Conservation (phyloP, 495 filamentous ascomycete genomes). For the Aspergillus cristatus region DNA sequence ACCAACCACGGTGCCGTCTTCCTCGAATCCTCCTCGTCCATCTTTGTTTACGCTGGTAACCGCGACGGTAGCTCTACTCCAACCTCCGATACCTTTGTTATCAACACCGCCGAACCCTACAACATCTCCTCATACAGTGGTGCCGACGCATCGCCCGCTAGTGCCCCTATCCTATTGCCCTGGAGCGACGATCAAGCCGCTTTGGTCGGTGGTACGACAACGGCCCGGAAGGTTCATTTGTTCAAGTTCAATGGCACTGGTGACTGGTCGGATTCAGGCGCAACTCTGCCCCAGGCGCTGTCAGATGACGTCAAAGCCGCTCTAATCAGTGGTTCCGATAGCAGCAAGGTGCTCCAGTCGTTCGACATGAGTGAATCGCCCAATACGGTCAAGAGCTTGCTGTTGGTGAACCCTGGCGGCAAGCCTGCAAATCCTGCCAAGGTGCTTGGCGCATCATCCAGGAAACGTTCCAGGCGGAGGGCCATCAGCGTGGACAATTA, state of each 20-base stretch:
- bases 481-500: constrained; percentile 49
- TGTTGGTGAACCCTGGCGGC: constrained; percentile 44
- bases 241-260: constrained; percentile 34
- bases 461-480: constrained; percentile 30
- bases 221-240: constrained; percentile 59
- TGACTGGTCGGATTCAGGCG: constrained; percentile 58
- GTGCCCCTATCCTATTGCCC: constrained; percentile 61
- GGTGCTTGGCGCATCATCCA: constrained; percentile 21
- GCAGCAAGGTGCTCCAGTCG: constrained; percentile 70
- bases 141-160: constrained; percentile 50
- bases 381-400: constrained; percentile 62
- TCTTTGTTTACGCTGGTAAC: constrained; percentile 75
- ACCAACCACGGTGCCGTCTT: constrained; percentile 69
- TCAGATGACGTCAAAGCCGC: constrained; percentile 50
- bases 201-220: constrained; percentile 63
- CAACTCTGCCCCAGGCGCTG: constrained; percentile 49
- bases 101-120: constrained; percentile 54
- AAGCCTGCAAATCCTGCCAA: constrained; percentile 23
- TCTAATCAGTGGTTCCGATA: constrained; percentile 61
- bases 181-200: constrained; percentile 67
- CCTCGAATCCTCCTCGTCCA: constrained; percentile 56
- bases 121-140: constrained; percentile 38
- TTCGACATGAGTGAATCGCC: constrained; percentile 72
- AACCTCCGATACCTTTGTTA: constrained; percentile 68
- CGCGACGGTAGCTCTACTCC: constrained; percentile 42